Conservation (phyloP, 2,329 filamentous ascomycete species). For the Diaporthe citriasiana region DNA sequence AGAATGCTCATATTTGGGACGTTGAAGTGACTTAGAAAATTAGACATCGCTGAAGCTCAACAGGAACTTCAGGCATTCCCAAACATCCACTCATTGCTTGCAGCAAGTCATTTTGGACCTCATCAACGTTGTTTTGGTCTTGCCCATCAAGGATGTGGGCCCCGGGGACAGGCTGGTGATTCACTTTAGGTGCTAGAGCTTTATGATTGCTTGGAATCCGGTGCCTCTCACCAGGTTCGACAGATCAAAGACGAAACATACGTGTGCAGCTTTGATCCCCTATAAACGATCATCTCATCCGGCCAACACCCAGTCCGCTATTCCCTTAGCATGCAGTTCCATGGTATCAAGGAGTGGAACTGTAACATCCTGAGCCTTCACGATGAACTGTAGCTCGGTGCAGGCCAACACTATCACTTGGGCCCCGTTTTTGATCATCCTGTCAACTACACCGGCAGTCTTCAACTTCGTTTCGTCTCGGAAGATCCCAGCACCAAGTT, state of each 20-base stretch:
- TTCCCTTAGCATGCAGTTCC: slow-evolving; percentile 43
- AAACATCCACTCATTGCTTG: background rate
- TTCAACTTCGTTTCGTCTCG: slow-evolving; percentile 27
- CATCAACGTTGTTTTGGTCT: too few species aligned
- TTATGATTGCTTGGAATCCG: too few species aligned
- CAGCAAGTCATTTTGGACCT: background rate
- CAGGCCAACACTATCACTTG: slow-evolving; percentile 43
- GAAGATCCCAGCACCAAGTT: slow-evolving; percentile 40
- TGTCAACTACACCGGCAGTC: slow-evolving; percentile 30
- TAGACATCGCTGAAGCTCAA: background rate
- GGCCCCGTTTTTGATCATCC: slow-evolving; percentile 40
- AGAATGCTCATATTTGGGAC: background rate
- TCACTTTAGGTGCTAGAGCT: too few species aligned
- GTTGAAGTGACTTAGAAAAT: background rate
- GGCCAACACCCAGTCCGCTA: slow-evolving; percentile 40
- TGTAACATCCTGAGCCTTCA: slow-evolving; percentile 39
- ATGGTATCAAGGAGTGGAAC: slow-evolving; percentile 43
- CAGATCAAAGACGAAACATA: too few species aligned
- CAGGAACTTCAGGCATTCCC: background rate
- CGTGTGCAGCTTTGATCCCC: background rate
- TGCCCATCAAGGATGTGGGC: too few species aligned
- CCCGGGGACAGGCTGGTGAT: too few species aligned
- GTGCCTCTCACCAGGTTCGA: too few species aligned
- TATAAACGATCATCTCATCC: background rate
- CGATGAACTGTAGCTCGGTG: slow-evolving; percentile 42